phyloP scores from a whole-genome alignment of 2,329 filamentous ascomycete genomes.

The Neonectria hederae region DNA sequence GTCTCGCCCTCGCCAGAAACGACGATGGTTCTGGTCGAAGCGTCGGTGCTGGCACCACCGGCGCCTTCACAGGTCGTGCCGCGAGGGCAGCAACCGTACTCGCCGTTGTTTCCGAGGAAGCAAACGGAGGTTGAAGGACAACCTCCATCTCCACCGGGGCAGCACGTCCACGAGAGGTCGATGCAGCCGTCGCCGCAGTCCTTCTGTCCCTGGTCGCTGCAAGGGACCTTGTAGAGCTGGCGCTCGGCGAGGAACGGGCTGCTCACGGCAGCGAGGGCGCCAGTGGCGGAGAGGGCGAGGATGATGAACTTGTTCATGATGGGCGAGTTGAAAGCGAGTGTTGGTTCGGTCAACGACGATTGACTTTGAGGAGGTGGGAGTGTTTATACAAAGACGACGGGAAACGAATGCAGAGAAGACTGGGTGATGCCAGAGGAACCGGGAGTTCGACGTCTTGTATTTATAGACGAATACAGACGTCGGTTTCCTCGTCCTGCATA shows the following conservation, averaged over 20 bases:
- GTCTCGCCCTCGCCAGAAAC: constrained; percentile 15
- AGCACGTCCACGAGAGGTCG: constrained; percentile 42
- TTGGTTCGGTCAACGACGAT: constrained; percentile 16
- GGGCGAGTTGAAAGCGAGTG: constrained; percentile 15
- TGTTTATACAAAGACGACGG: background rate
- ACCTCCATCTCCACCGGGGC: constrained; percentile 41
- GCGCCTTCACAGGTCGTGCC: constrained; percentile 41
- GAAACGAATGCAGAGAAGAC: background rate
- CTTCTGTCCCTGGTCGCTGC: constrained; percentile 35
- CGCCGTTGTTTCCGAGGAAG: constrained; percentile 37
- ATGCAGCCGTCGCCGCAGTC: constrained; percentile 46
- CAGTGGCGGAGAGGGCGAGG: constrained; percentile 33
- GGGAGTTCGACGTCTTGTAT: background rate
- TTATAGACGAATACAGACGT: background rate
- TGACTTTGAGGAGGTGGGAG: background rate
- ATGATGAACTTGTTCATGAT: constrained; percentile 43
- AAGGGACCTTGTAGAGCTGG: constrained; percentile 36
- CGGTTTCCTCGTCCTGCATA: background rate
- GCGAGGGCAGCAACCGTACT: constrained; percentile 45
- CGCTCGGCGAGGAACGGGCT: constrained; percentile 33
- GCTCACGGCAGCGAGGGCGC: constrained; percentile 30
- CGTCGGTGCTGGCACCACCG: constrained; percentile 36
- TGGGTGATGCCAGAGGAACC: background rate
- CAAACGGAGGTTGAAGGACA: constrained; percentile 40
- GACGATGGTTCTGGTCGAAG: constrained; percentile 25